Percentiles rank a stretch among this genome's conserved stretches.
Conservation (phyloP, 176 grass and related monocot genomes). For the Ensete glaucum region DNA sequence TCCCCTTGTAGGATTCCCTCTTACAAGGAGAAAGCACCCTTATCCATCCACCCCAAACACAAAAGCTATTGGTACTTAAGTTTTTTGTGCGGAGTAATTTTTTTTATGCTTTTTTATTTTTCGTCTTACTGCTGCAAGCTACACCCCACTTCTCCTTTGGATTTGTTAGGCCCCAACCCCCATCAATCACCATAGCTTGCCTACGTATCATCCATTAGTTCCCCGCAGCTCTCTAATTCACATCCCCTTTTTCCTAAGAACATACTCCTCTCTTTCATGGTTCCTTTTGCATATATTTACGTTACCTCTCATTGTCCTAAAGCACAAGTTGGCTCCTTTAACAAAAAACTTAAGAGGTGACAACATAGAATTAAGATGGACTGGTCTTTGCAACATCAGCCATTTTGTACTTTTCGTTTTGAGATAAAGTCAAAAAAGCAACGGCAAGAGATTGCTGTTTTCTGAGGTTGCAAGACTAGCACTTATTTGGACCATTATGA, state of each 20-base stretch:
- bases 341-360: constrained; percentile 14
- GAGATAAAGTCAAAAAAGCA: too few relatives aligned
- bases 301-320: constrained; percentile 32
- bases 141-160: neutral
- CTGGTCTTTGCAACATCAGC: neutral
- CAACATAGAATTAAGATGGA: too few relatives aligned
- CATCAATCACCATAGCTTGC: too few relatives aligned
- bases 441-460: too few relatives aligned
- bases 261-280: constrained; percentile 11
- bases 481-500: too few relatives aligned
- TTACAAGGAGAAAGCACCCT: constrained; percentile 41
- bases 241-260: constrained; percentile 2
- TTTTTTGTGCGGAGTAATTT: constrained; percentile 40
- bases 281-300: constrained; percentile 1
- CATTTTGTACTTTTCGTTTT: constrained; percentile 20
- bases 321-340: constrained; percentile 47
- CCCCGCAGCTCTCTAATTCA: constrained; percentile 6
- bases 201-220: too few relatives aligned
- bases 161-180: too few relatives aligned
- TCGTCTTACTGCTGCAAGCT: constrained; percentile 18
- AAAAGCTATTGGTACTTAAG: constrained; percentile 21
- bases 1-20: neutral
- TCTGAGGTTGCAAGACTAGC: too few relatives aligned
- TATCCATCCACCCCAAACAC: constrained; percentile 26
- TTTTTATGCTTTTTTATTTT: too few relatives aligned